Base-by-base conservation (phyloP, 2,329 filamentous ascomycete genomes). In the Sphaceloma murrayae region DNA sequence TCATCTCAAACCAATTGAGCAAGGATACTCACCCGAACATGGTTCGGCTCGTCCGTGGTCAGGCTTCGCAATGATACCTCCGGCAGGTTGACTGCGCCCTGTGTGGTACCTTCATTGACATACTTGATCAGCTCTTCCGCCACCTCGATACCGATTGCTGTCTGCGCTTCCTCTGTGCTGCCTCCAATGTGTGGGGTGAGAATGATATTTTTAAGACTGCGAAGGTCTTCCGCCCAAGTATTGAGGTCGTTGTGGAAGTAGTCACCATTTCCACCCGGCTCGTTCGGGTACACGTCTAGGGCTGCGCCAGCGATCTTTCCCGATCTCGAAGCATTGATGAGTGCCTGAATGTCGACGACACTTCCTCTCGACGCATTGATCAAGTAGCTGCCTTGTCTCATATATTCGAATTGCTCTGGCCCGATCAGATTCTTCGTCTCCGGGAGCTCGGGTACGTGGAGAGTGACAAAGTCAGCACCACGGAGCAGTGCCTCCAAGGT, bases 111-210 rank as follows among this genome's bases (percentile, higher is more conserved):
- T 64, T 91, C 86, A 67, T 96, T 98, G 61, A 96, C 91, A 63
- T 96, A 98, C 57, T 85, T 79, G 46, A 94, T 83, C 43, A 98
- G 71, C 30, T 88, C 84, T 36, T 91, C 82, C 51, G 77, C 79
- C 47, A 98, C 91, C 71, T 98, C 91, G 32, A 93, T 75, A 54
- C 91, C 91, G 61, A 98, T 98, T 11, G 91, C 89, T 47, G 85
- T 81, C 68, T 98, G 91, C 4, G 91, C 91, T 67, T 98, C 91
- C 66, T 98, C 91, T 0, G 91, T 98, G 65, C 86, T 94, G 46
- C 91, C 91, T 55, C 91, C 91, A 58, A 98, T 96, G 63, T 98
- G 91, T 16, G 91, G 91, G 1, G 89, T 94, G 39, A 98, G 73
- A 54, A 98, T 94, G 53, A 98, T 72, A 67, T 98, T 98, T 67